Base-by-base conservation (phyloP, 2,329 filamentous ascomycete genomes). In the Cadophora gregata region DNA sequence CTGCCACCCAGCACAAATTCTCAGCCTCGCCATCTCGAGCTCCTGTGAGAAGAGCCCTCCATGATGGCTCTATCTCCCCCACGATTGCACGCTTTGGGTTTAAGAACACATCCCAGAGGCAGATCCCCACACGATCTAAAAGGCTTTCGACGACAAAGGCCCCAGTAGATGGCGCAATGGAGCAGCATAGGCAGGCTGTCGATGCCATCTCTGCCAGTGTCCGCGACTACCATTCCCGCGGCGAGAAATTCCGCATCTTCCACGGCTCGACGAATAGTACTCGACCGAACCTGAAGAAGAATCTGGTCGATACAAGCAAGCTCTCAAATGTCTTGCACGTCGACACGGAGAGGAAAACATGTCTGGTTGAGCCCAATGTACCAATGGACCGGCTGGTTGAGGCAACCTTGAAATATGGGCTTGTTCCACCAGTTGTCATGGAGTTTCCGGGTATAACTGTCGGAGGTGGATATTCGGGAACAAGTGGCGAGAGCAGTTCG, bases 391-490 rank as follows among this genome's bases (percentile, higher is more conserved):
- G 79, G 0, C 80, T 92, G 1, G 84, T 91, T 0, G 81, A 84
- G 62, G 85, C 83, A 1, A 88, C 88, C 0, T 72, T 88, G 56
- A 76, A 78, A 4, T 74, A 86, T 59, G 84, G 84, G 0, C 78
- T 91, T 0, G 77, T 92, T 0, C 88, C 85, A 0, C 85, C 84
- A 0, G 88, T 92, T 0, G 88, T 92, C 4, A 90, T 91, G 86
- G 89, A 92, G 72, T 89, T 92, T 59, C 88, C 88, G 0, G 88
- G 88, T 0, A 92, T 91, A 69, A 92, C 89, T 0, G 85, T 85
- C 0, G 89, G 89, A 16, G 89, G 89, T 2, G 88, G 87, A 0
- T 91, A 89, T 74, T 83, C 87, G 0, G 89, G 89, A 1, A 90
- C 88, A 0, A 85, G 85, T 0, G 89, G 88, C 2, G 89, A 92